phyloP scores from a whole-genome alignment of 2,329 filamentous ascomycete species.

The Talaromyces sp. region DNA sequence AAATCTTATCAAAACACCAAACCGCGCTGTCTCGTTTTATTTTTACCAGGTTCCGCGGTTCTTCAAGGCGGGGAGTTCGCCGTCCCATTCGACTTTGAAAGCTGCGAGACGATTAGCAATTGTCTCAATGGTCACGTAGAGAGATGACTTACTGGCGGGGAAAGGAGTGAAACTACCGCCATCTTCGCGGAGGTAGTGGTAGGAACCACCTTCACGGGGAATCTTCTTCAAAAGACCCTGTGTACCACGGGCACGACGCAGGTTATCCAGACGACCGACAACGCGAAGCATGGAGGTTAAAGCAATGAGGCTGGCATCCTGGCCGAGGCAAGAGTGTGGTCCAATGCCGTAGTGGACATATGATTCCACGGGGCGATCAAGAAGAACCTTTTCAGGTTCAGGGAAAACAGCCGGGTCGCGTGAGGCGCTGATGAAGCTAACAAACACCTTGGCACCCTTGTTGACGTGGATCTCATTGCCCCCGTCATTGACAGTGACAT shows the following conservation, averaged over 20 bases:
- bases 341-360: slow-evolving; percentile 67
- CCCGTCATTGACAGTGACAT: slow-evolving; percentile 55
- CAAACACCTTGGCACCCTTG: slow-evolving; percentile 60
- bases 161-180: slow-evolving; percentile 58
- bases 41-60: neutral
- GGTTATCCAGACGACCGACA: slow-evolving; percentile 60
- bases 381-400: slow-evolving; percentile 59
- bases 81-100: slow-evolving; percentile 48
- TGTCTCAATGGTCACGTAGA: neutral
- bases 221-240: slow-evolving; percentile 70
- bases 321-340: slow-evolving; percentile 62
- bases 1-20: neutral
- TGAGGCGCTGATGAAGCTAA: slow-evolving; percentile 61
- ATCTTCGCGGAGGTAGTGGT: slow-evolving; percentile 65
- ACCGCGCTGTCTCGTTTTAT: neutral
- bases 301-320: slow-evolving; percentile 59
- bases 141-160: slow-evolving; percentile 42
- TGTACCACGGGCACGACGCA: slow-evolving; percentile 61
- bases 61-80: slow-evolving; percentile 22
- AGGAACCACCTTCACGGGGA: slow-evolving; percentile 54
- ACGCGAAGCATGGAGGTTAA: slow-evolving; percentile 68
- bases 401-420: slow-evolving; percentile 62
- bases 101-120: slow-evolving; percentile 30
- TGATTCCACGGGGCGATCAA: slow-evolving; percentile 60
- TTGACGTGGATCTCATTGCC: slow-evolving; percentile 51